Evolutionary conservation across 192 early-diverging fungal species (phyloP), one percentile per base, ranked within the genome.

Genomic region (Dissophora ornata): DNA sequence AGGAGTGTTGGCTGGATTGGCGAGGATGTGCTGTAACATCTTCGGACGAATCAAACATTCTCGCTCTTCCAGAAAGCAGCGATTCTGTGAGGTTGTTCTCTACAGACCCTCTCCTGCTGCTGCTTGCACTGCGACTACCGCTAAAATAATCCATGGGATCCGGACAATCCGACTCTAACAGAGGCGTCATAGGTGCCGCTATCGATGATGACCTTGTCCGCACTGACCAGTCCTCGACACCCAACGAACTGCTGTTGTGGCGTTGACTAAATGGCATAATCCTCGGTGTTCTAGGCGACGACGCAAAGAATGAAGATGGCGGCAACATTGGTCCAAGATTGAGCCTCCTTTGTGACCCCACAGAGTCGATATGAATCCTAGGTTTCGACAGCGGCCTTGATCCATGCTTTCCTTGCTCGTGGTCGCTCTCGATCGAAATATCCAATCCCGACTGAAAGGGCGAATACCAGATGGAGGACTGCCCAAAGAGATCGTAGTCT

Each of bases 41-140:
- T 4, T 19, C 40, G 40, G 60, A 50, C 10, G 38, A 26, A 18
- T 50, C 69, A 62, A 75, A 75, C 71, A 75, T 75, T 44, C 71
- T 51, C 1, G 63, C 49, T 28, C 57, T 42, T 13, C 71, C 71
- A 4, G 62, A 75, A 1, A 75, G 28, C 30, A 75, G 49, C 2
- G 71, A 75, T 42, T 75, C 71, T 7, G 71, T 75, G 42, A 75
- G 38, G 45, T 75, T 75, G 50, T 75, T 75, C 41, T 75, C 62
- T 24, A 42, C n/a, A 1, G 71, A 75, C 4, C 62, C 71, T 36
- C 71, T 55, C 19, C 71, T 49, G 34, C 71, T 75, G 32, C 57
- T 75, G 34, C 34, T 75, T 24, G 63, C 71, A n/a, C 71, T 75
- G 11, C 51, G 62, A 38, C 71, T 75, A 7, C 71, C 71, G 10